Evolutionary conservation across 108 stramenopile genomes (phyloP), one percentile per base, ranked within the genome.

Genomic region (Parietichytrium sp.): DNA sequence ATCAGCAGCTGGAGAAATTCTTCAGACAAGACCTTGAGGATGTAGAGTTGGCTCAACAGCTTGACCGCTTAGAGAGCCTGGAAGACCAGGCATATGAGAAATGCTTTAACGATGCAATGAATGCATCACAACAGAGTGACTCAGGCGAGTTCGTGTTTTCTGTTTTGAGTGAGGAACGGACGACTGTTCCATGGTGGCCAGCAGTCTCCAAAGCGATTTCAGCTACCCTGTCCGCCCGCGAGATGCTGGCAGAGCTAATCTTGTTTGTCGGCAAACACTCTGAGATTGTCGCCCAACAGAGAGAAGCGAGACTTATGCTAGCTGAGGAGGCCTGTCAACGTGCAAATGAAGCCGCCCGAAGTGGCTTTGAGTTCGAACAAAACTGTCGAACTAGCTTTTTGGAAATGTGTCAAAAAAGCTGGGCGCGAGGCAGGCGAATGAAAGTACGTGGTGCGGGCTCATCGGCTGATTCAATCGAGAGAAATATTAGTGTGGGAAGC

Each of bases 171-270:
- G n/a, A n/a, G n/a, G n/a, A n/a, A n/a, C n/a, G n/a, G n/a, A n/a
- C n/a, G n/a, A n/a, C n/a, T n/a, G n/a, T n/a, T n/a, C 61, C 61
- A 25, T 72, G 61, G 61, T 72, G 61, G 61, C 61, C 61, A 47
- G 45, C 61, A 15, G 36, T 45, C 42, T 13, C 36, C 23, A 25
- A n/a, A 42, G 61, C 61, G n/a, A 72, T 72, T 33, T 7, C 20
- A 0, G 61, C 61, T 33, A 27, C 20, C 0, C 38, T 72, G 38
- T 33, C 36, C 3, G 42, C 25, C 10, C 45, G 61, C 38, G 20
- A 16, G 12, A 7, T 45, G 33, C 10, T 27, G 33, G 20, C 23
- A 16, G 15, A 72, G 61, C 8, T 72, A 6, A 15, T 45, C 0
- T 6, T 10, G 12, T 72, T 72, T 27, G 61, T 42, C n/a, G 38